Evolutionary conservation across 208 protist genomes (phyloP).

Genomic region (Trypanosoma platydactyli): DNA sequence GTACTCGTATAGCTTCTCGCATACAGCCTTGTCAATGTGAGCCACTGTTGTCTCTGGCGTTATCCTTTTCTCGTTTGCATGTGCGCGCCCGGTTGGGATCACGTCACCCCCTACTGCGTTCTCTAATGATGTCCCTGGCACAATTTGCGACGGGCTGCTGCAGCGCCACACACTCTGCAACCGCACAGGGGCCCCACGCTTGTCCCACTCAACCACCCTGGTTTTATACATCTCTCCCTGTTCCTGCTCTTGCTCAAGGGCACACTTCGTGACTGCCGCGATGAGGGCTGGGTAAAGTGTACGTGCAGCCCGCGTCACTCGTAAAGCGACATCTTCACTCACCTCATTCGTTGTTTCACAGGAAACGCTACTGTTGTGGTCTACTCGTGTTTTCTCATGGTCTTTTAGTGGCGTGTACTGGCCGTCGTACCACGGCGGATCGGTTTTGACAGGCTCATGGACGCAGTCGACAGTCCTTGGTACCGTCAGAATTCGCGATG

Average conservation of each 20-base stretch:
- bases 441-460: not conserved
- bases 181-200: conserved; percentile 13
- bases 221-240: not conserved
- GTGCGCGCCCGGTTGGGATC: not conserved
- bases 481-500: not conserved
- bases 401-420: not conserved
- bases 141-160: not conserved
- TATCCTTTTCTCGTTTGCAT: not conserved
- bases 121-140: not conserved
- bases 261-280: conserved; percentile 12
- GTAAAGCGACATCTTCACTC: conserved; percentile 20
- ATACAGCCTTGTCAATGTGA: conserved; percentile 8
- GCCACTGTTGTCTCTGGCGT: not conserved
- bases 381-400: not conserved
- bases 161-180: conserved; percentile 5
- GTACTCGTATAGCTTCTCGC: conserved; percentile 16
- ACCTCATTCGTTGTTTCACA: not conserved
- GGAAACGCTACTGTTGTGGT: not conserved
- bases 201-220: conserved; percentile 20
- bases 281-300: conserved; percentile 31
- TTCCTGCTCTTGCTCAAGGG: not conserved
- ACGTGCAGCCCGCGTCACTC: conserved; percentile 22
- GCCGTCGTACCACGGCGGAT: conserved; percentile 25
- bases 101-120: not conserved
- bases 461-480: not conserved